These are phyloP conservation scores for Suzukiozyma palmioleophila DNA, from an alignment of 1,139 yeast genomes.

Conservation along the genomic window DNA sequence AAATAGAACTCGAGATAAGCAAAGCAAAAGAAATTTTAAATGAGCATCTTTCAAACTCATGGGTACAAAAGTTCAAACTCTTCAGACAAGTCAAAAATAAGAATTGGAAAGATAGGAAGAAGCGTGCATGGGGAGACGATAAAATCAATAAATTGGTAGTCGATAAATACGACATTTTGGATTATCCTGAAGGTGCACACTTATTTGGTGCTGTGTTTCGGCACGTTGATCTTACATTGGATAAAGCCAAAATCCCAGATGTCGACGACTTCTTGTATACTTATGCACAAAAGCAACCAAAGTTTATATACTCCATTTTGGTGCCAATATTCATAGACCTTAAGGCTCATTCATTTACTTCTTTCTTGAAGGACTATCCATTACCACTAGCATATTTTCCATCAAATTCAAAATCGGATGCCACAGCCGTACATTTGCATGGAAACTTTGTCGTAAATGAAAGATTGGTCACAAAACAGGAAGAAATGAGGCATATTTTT, in stretches of 20 bases:
- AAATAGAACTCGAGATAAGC: constrained; percentile 26
- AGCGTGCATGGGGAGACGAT: constrained; percentile 35
- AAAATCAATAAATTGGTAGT: constrained; percentile 24
- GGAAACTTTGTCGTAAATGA: constrained; percentile 45
- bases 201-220: constrained; percentile 27
- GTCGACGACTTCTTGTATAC: constrained; percentile 33
- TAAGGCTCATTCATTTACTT: constrained; percentile 27
- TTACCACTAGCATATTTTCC: constrained; percentile 43
- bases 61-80: constrained; percentile 48
- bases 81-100: constrained; percentile 23
- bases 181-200: constrained; percentile 33
- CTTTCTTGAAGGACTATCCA: constrained; percentile 37
- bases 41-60: constrained; percentile 57
- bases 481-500: constrained; percentile 41
- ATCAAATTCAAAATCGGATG: constrained; percentile 18
- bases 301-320: constrained; percentile 35
- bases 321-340: constrained; percentile 31
- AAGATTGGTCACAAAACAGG: constrained; percentile 29
- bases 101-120: constrained; percentile 23
- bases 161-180: constrained; percentile 33
- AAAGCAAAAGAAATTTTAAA: constrained; percentile 34
- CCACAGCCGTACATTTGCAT: constrained; percentile 26
- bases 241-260: constrained; percentile 26
- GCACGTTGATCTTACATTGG: constrained; percentile 28
- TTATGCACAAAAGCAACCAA: constrained; percentile 41